Evolutionary conservation across 169 alveolate genomes (phyloP).

Genomic region (Plasmodium gallinaceum): DNA sequence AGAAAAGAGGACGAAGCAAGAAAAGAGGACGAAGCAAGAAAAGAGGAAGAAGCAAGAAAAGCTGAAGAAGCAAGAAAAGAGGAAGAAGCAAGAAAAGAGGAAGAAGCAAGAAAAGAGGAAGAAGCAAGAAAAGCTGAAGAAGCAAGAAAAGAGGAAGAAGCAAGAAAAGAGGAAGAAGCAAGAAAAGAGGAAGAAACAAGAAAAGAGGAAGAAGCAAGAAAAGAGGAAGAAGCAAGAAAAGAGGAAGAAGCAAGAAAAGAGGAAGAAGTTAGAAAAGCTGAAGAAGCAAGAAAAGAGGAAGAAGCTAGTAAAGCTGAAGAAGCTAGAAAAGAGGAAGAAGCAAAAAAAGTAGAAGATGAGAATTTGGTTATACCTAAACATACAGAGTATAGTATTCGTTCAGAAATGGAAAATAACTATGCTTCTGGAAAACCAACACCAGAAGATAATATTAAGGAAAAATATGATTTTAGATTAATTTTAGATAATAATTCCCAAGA

Average conservation of each 20-base stretch:
- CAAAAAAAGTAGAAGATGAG: neutral
- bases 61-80: slow-evolving; percentile 6
- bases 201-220: slow-evolving; percentile 18
- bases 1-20: slow-evolving; percentile 13
- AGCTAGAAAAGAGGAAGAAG: neutral
- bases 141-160: slow-evolving; percentile 17
- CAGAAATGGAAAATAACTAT: too few species aligned
- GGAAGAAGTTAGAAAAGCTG: slow-evolving; percentile 38
- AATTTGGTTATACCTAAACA: neutral
- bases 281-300: slow-evolving; percentile 14
- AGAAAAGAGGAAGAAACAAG: too few species aligned
- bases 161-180: slow-evolving; percentile 12
- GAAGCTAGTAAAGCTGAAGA: slow-evolving; percentile 20
- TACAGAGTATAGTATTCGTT: too few species aligned
- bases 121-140: slow-evolving; percentile 29
- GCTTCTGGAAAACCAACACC: too few species aligned
- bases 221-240: slow-evolving; percentile 4
- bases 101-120: slow-evolving; percentile 13
- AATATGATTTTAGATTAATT: neutral
- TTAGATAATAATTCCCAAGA: neutral
- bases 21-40: slow-evolving; percentile 5
- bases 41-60: slow-evolving; percentile 11
- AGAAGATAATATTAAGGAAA: neutral
- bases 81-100: neutral
- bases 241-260: too few species aligned